Conservation (phyloP, 75 land plant species). For the Pinus taeda region DNA sequence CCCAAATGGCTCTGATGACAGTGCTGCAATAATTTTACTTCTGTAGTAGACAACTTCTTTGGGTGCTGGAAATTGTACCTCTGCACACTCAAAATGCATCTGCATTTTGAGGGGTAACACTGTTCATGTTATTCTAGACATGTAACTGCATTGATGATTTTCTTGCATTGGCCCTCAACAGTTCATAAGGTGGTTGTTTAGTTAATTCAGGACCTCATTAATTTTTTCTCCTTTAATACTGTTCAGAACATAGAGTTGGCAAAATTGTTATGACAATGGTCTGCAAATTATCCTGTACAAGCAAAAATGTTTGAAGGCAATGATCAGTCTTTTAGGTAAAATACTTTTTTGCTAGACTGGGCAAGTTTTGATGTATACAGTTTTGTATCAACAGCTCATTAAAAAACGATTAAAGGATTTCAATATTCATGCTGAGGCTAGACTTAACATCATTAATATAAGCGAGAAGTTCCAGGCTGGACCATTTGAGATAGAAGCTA, state of each 20-base stretch:
- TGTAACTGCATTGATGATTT: neutral
- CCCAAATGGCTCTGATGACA: too few relatives aligned
- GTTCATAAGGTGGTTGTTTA: neutral
- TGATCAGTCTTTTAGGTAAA: neutral
- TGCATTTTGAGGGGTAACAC: neutral
- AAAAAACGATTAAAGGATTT: constrained; percentile 38
- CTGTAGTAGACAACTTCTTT: too few relatives aligned
- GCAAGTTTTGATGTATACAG: neutral
- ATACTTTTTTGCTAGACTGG: neutral
- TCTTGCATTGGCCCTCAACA: neutral
- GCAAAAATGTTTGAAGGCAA: constrained; percentile 2
- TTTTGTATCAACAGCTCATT: constrained; percentile 28
- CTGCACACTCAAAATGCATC: too few relatives aligned
- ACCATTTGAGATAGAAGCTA: constrained; percentile 48
- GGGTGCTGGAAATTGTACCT: too few relatives aligned
- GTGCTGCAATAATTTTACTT: too few relatives aligned
- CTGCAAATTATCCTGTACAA: neutral
- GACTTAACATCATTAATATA: constrained; percentile 38
- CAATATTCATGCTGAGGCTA: constrained; percentile 26
- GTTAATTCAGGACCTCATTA: neutral
- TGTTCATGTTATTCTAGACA: neutral
- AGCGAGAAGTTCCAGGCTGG: constrained; percentile 42
- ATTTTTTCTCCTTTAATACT: neutral
- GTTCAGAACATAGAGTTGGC: neutral
- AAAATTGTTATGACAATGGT: neutral